Evolutionary conservation across 768 basidiomycete genomes (phyloP), one percentile per base, ranked within the genome.

Genomic region (Xerocomellus intermedius): DNA sequence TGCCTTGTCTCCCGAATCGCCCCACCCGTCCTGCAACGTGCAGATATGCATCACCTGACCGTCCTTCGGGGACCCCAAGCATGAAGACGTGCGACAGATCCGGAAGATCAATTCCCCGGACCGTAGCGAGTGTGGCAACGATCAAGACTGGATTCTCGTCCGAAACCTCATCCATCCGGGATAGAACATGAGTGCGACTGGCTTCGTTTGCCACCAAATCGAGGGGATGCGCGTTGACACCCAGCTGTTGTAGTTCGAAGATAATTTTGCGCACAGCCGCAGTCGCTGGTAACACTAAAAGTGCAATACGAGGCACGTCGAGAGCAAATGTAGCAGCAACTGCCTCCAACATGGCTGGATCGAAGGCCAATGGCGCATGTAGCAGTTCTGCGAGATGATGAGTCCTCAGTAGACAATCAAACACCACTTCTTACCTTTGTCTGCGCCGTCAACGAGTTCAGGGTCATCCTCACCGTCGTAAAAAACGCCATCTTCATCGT

Each of bases 1-100:
- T 86, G 16, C 89, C 89, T 21, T 69, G 71, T 41, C 80, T 69
- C 42, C 85, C 84, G 66, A 88, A 86, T 55, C 89, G 79, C 21
- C 89, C 87, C n/a, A 85, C 86, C 13, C 89, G 82, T 14, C 90
- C 89, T 6, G 86, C 83, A 39, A 85, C 72, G 62, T 91, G 89
- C 59, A 84, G 56, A 66, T 91, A 91, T 38, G 75, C 76, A 59
- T 87, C 85, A 37, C 82, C 79, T 12, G 73, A 70, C 60, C 69
- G 72, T 30, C 75, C 78, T 55, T 80, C 78, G 7, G 82, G 79
- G 3, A 86, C 71, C 5, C 88, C 88, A 42, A 87, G 70, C 47
- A 90, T 73, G 67, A 92, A 90, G 19, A 91, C 89, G 65, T 91
- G 89, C 44, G 81, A 81, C 61, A 91, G 74, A 56, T 77, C 78